Evolutionary conservation across 83 land plant species (phyloP).

Genomic region (Thuja plicata): DNA sequence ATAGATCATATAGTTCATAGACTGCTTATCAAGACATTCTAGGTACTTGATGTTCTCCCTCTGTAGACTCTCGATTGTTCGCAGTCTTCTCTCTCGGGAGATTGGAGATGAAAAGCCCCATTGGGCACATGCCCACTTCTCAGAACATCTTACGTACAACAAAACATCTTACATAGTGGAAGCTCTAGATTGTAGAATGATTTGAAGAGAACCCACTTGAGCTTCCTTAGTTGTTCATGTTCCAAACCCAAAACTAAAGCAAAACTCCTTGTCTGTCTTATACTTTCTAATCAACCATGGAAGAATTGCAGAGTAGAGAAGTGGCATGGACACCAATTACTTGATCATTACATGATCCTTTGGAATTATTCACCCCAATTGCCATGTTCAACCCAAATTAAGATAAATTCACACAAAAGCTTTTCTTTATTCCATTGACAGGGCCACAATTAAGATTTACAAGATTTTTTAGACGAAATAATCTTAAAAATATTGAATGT

Average conservation of each 20-base stretch:
- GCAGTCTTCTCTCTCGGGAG: constrained; percentile 19
- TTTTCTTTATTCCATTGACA: too few relatives aligned
- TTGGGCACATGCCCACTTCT: constrained; percentile 18
- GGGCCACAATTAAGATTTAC: too few relatives aligned
- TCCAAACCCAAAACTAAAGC: constrained; percentile 14
- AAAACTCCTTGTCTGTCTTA: background rate
- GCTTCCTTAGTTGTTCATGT: constrained; percentile 2
- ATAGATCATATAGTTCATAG: constrained; percentile 33
- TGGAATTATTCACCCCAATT: too few relatives aligned
- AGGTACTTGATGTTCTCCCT: constrained; percentile 32
- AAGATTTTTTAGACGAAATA: too few relatives aligned
- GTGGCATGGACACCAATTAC: constrained; percentile 16
- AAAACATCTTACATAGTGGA: background rate
- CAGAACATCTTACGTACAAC: too few relatives aligned
- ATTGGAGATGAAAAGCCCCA: constrained; percentile 34
- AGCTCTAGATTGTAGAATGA: constrained; percentile 31
- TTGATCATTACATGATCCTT: background rate
- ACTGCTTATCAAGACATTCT: constrained; percentile 42
- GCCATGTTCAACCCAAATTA: background rate
- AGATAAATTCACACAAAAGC: background rate
- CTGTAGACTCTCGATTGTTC: background rate
- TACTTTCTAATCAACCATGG: constrained; percentile 27
- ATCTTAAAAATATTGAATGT: too few relatives aligned
- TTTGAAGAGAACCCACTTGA: constrained; percentile 37
- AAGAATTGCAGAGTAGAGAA: constrained; percentile 17